Evolutionary conservation across 2,329 filamentous ascomycete genomes (phyloP).

Genomic region (Cladophialophora bantiana): DNA sequence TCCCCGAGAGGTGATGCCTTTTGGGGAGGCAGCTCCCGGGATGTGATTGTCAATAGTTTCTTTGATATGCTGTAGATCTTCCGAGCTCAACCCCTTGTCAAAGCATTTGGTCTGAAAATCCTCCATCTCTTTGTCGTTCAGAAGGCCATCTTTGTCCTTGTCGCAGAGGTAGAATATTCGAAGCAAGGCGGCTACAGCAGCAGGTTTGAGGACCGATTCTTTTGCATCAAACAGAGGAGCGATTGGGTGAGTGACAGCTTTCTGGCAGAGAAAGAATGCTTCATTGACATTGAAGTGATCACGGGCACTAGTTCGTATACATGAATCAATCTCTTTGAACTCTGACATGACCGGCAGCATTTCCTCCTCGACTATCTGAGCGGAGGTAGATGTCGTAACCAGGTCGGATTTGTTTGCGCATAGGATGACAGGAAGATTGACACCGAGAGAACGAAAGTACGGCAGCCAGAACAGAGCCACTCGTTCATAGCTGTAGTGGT

Average conservation of each 20-base stretch:
- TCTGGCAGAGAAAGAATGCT: slow-evolving; percentile 97
- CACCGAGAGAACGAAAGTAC: slow-evolving; percentile 95
- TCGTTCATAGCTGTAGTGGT: slow-evolving; percentile 98
- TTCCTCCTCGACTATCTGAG: slow-evolving; percentile 91
- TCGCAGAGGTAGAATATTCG: slow-evolving; percentile 96
- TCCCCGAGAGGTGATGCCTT: slow-evolving; percentile 79
- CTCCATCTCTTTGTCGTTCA: slow-evolving; percentile 88
- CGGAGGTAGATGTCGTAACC: slow-evolving; percentile 73
- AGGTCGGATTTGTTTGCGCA: slow-evolving; percentile 98
- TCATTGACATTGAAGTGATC: slow-evolving; percentile 95
- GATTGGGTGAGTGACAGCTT: slow-evolving; percentile 95
- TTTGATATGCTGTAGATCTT: slow-evolving; percentile 92
- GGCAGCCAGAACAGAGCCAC: slow-evolving; percentile 99
- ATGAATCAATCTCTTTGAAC: slow-evolving; percentile 98
- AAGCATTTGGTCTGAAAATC: slow-evolving; percentile 93
- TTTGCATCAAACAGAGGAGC: slow-evolving; percentile 97
- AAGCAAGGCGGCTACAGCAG: slow-evolving; percentile 82
- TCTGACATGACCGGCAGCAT: slow-evolving; percentile 98
- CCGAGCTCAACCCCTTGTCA: slow-evolving; percentile 78
- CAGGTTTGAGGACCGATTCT: slow-evolving; percentile 84
- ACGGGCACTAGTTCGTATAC: slow-evolving; percentile 90
- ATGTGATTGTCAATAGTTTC: slow-evolving; percentile 76
- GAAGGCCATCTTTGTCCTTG: slow-evolving; percentile 90
- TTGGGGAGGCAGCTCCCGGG: slow-evolving; percentile 67
- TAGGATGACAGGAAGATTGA: slow-evolving; percentile 95